Percentiles rank a stretch among this genome's conserved stretches.
Conservation (phyloP, 2,329 filamentous ascomycete species). For the Coniochaeta pulveracea region DNA sequence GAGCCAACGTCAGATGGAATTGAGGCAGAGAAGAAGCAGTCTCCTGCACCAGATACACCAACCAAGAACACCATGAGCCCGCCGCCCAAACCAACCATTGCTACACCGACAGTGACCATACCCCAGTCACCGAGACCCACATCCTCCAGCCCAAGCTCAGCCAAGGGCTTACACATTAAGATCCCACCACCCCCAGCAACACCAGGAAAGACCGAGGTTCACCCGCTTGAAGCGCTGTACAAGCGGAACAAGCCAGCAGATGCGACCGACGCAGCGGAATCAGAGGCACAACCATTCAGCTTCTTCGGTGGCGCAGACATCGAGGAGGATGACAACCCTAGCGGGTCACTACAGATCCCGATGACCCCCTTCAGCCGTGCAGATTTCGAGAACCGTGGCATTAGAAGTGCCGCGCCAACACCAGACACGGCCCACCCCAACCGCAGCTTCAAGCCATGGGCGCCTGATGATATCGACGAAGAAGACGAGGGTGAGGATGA, state of each 20-base stretch:
- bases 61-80: constrained; percentile 4
- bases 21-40: background rate
- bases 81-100: constrained; percentile 7
- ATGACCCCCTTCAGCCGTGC: constrained; percentile 75
- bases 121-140: constrained; percentile 27
- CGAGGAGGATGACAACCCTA: constrained; percentile 16
- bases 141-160: constrained; percentile 39
- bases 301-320: constrained; percentile 57
- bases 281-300: constrained; percentile 54
- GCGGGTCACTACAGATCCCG: constrained; percentile 33
- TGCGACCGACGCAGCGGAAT: constrained; percentile 19
- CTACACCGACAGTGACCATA: constrained; percentile 8
- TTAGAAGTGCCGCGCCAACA: constrained; percentile 87
- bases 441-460: constrained; percentile 49
- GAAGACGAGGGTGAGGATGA: constrained; percentile 27
- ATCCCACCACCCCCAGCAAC: constrained; percentile 38
- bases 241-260: constrained; percentile 50
- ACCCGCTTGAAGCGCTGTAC: constrained; percentile 87
- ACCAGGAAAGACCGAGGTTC: constrained; percentile 42
- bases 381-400: constrained; percentile 62
- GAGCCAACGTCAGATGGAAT: constrained; percentile 7
- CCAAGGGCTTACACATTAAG: constrained; percentile 41
- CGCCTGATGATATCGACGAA: constrained; percentile 32
- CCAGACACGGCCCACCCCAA: constrained; percentile 80
- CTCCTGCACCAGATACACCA: constrained; percentile 13